Base-by-base conservation (phyloP, 345 rosid species). In the Odontarrhena argentea region DNA sequence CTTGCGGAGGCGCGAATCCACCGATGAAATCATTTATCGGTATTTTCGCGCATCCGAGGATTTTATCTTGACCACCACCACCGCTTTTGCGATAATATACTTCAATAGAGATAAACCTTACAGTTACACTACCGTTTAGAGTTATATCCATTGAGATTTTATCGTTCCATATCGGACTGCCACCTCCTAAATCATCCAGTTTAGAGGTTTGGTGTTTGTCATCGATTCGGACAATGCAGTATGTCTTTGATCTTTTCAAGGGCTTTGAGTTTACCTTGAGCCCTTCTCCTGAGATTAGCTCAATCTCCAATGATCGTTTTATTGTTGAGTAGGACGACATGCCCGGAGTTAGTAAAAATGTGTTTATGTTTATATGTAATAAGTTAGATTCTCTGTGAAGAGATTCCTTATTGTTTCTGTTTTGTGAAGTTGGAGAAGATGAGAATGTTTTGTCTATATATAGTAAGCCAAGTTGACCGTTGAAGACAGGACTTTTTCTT, bases 21-120 rank as follows among this genome's bases (percentile, higher is more conserved):
- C 83, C 87, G 0, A 81, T 9, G 35, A 91, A 81, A 70, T 91
- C 96, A 0, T 87, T 68, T 25, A 82, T 70, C 0, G 96, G 93
- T 24, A 91, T 67, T 12, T 53, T 77, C 0, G 76, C 86, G 2
- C 12, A 30, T 0, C 92, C 95, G 3, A 87, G 69, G 15, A 3
- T 50, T 64, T 71, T 81, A 9, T 67, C 36, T 32, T 32, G 36
- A 32, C 36, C 8, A 12, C 22, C 25, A 0, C 79, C 79, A 1
- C 75, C 65, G 0, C 75, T 67, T 28, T 72, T 61, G 65, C 35
- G 70, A 79, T 82, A 76, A 11, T 18, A 24, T 0, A 88, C 93
- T 32, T 85, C 81, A 0, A 91, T 28, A 14, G 55, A 11, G 2
- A 91, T 55, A 60, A 65, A 86, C 28, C 65, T 54, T 6, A 61